Percentiles rank a stretch among this genome's conserved stretches.
phyloP scores from a whole-genome alignment of 2,329 filamentous ascomycete genomes.

The Apiospora marii region DNA sequence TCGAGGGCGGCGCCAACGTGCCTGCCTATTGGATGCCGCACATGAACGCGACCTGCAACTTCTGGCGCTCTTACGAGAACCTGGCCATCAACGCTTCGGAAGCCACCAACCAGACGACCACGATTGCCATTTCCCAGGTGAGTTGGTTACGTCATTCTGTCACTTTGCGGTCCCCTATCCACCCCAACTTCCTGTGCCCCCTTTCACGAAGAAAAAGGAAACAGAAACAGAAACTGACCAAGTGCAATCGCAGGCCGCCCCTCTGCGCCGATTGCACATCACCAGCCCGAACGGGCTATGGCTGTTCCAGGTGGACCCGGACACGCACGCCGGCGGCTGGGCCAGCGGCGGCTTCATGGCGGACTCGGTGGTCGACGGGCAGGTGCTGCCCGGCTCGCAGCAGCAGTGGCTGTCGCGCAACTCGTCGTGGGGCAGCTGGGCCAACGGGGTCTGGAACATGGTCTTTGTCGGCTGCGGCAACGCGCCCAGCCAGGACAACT shows the following conservation, averaged over 20 bases:
- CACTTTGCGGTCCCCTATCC: not conserved
- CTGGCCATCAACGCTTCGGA: slow-evolving; percentile 42
- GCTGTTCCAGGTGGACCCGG: slow-evolving; percentile 44
- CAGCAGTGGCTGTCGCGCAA: slow-evolving; percentile 46
- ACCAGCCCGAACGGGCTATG: slow-evolving; percentile 42
- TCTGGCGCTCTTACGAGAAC: slow-evolving; percentile 45
- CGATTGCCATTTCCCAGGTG: slow-evolving; percentile 43
- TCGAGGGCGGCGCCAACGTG: slow-evolving; percentile 44
- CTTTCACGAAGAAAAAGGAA: not conserved
- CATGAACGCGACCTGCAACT: slow-evolving; percentile 46
- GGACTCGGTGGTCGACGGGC: slow-evolving; percentile 41
- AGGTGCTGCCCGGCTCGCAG: slow-evolving; percentile 44
- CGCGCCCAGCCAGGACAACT: slow-evolving; percentile 39
- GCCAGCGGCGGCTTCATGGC: slow-evolving; percentile 45
- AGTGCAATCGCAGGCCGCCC: slow-evolving; percentile 36
- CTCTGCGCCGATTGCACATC: slow-evolving; percentile 42
- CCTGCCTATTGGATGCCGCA: slow-evolving; percentile 46
- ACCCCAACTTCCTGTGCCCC: not conserved
- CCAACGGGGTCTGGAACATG: slow-evolving; percentile 46
- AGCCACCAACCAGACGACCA: slow-evolving; percentile 43
- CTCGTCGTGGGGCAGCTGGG: slow-evolving; percentile 43
- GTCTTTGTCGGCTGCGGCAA: slow-evolving; percentile 43
- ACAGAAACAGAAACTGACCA: not conserved
- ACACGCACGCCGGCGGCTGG: slow-evolving; percentile 42
- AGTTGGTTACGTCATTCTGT: not conserved